Conservation (phyloP, 1,139 yeast genomes). For the Scheffersomyces stambukii region DNA sequence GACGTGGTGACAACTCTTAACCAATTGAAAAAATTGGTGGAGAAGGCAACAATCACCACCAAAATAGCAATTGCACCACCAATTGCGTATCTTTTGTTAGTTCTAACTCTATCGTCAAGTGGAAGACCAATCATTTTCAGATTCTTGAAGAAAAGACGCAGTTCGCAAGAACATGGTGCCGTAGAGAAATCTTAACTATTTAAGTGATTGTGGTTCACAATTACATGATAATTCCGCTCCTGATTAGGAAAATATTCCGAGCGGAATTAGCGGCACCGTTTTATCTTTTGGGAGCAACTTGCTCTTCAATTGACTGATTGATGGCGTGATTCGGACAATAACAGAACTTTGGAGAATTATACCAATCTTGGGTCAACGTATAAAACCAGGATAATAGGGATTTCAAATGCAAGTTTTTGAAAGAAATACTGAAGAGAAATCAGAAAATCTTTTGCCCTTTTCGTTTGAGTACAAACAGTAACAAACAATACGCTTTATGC, state of each 20-base stretch:
- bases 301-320: no score
- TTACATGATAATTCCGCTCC: background rate
- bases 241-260: background rate
- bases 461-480: no score
- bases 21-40: slow-evolving; percentile 20
- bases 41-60: slow-evolving; percentile 15
- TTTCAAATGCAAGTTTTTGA: no score
- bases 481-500: no score
- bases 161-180: background rate
- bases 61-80: slow-evolving; percentile 10
- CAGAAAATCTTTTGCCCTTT: no score
- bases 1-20: slow-evolving; percentile 20
- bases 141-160: background rate
- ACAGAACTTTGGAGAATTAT: no score
- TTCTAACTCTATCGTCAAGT: slow-evolving; percentile 7
- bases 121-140: slow-evolving; percentile 16
- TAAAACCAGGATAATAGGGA: no score
- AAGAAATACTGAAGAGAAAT: no score
- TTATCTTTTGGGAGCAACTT: background rate
- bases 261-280: background rate
- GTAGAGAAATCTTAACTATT: background rate
- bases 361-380: no score
- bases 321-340: no score
- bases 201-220: background rate
- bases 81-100: slow-evolving; percentile 4